Evolutionary conservation across 1,284 basidiomycete species (phyloP).

Genomic region (Ustilago shanxiensis): DNA sequence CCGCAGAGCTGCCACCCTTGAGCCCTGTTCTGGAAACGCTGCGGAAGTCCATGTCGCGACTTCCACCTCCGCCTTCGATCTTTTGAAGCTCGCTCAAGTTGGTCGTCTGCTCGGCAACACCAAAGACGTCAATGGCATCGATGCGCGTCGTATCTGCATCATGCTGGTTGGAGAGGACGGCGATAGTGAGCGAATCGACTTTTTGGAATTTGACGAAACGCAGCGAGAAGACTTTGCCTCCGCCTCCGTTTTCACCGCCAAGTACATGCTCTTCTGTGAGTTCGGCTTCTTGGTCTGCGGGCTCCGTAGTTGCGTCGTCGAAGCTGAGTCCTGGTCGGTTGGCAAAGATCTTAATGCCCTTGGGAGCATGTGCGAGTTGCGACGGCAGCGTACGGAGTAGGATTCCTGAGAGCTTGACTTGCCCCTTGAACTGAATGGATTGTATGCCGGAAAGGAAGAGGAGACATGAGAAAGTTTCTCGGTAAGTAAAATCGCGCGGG

Average conservation of each 20-base stretch:
- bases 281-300: slow-evolving; percentile 71
- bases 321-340: slow-evolving; percentile 70
- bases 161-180: slow-evolving; percentile 82
- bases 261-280: slow-evolving; percentile 68
- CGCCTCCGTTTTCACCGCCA: slow-evolving; percentile 41
- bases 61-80: slow-evolving; percentile 41
- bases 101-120: slow-evolving; percentile 77
- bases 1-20: slow-evolving; percentile 76
- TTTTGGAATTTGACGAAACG: slow-evolving; percentile 83
- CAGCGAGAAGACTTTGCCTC: slow-evolving; percentile 76
- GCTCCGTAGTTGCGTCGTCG: slow-evolving; percentile 68
- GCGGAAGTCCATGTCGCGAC: slow-evolving; percentile 16
- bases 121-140: slow-evolving; percentile 81
- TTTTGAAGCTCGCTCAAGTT: slow-evolving; percentile 57
- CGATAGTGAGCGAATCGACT: slow-evolving; percentile 77
- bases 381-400: slow-evolving; percentile 73
- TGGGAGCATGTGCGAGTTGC: slow-evolving; percentile 29
- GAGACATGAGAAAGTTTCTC: background rate
- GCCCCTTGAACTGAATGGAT: slow-evolving; percentile 79
- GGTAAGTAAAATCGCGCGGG: background rate
- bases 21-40: slow-evolving; percentile 59
- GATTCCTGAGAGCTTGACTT: slow-evolving; percentile 80
- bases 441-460: background rate
- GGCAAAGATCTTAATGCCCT: slow-evolving; percentile 64
- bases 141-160: slow-evolving; percentile 81